Evolutionary conservation across 176 grass and related monocot genomes (phyloP).

Genomic region (Thinopyrum elongatum): DNA sequence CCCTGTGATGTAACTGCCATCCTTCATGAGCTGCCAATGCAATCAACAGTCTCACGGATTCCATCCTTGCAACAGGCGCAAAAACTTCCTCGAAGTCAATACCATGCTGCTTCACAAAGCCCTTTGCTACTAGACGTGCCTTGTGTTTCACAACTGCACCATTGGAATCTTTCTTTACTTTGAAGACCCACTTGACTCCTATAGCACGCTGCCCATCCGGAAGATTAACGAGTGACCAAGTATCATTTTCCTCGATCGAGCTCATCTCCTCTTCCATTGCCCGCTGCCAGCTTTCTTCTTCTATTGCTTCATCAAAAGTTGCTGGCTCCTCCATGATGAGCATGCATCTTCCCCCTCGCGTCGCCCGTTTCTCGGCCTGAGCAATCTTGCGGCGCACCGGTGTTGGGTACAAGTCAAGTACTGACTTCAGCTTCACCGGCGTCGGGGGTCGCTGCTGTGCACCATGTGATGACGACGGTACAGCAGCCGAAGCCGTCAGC

Average conservation of each 20-base stretch:
- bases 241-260: not conserved
- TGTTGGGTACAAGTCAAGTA: not conserved
- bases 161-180: too few relatives aligned
- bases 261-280: not conserved
- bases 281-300: not conserved
- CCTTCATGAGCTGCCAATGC: not conserved
- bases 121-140: too few relatives aligned
- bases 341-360: not conserved
- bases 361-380: not conserved
- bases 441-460: not conserved
- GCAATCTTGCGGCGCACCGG: not conserved
- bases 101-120: too few relatives aligned
- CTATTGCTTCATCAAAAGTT: not conserved
- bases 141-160: not conserved
- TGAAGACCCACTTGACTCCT: conserved; percentile 19
- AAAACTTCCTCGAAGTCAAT: too few relatives aligned
- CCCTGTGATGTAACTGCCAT: not conserved
- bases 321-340: not conserved
- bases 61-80: not conserved
- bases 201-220: not conserved
- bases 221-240: not conserved
- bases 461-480: not conserved
- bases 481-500: too few relatives aligned
- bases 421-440: not conserved
- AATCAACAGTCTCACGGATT: not conserved